Base-by-base conservation (phyloP, 2,329 filamentous ascomycete genomes). In the Neobulgaria alba region DNA sequence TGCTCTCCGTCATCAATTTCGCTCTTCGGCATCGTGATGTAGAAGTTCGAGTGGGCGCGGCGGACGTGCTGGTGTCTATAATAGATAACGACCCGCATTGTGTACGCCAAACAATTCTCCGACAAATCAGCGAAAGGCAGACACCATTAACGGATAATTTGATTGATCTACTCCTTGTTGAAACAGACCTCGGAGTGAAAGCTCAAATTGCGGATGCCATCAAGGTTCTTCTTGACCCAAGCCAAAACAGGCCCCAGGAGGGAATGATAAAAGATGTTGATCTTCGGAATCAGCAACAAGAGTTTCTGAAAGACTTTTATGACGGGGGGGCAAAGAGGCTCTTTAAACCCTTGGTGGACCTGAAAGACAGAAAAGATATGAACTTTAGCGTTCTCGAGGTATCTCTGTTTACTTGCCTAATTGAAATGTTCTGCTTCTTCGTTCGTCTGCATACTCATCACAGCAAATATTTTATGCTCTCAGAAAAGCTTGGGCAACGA, bases 51-150 rank as follows among this genome's bases (percentile, higher is more conserved):
- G 87, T 95, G 2, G 93, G 89, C 4, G 92, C 89, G 9, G 95
- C 89, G 2, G 92, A 98, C 53, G 88, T 96, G 23, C 66, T 98
- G 36, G 85, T 95, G 5, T 86, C 88, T 4, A 80, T 96, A 63
- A 92, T 98, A 53, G 92, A 98, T 55, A 89, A 96, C 58, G 92
- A 98, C 55, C 84, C 90, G 2, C 77, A 88, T 53, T 88, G 95
- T 82, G 90, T 98, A 59, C 83, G 92, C 36, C 80, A 83, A 51
- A 93, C 90, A 40, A 89, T 96, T 54, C 90, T 95, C 61, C 86
- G 88, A 47, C 87, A 94, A 51, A 82, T 95, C 47, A 82, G 83
- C 50, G 88, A 95, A 50, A 89, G 89, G 58, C 79, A 85, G 52
- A 78, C 81, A 2, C 86, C 87, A 3, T 65, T 98, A 39, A 95